Evolutionary conservation across 2,329 filamentous ascomycete genomes (phyloP).

Genomic region (Trichoderma lentiforme): DNA sequence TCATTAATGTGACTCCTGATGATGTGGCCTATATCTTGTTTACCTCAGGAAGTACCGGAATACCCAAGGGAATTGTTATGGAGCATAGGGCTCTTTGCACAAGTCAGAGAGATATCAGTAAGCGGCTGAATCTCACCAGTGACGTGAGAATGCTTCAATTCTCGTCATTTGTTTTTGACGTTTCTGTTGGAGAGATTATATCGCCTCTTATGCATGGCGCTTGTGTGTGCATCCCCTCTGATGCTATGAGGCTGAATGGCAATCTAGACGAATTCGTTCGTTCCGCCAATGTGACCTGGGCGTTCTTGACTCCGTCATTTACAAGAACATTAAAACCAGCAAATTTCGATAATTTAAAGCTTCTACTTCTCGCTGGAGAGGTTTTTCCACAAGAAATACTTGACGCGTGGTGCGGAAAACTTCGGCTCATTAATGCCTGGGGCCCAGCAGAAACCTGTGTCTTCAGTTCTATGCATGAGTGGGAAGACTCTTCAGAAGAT

Average conservation of each 20-base stretch:
- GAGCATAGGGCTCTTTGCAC: conserved; percentile 10
- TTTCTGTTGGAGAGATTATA: conserved; percentile 18
- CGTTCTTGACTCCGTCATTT: conserved; percentile 9
- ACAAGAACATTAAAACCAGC: neutral
- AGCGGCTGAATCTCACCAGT: neutral
- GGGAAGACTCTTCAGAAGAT: neutral
- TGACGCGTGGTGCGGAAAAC: neutral
- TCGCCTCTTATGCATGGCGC: conserved; percentile 11
- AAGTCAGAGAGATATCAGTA: neutral
- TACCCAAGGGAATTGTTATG: conserved; percentile 13
- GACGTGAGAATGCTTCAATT: conserved; percentile 18
- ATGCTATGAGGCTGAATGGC: neutral
- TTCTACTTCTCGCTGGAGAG: neutral
- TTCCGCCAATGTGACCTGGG: neutral
- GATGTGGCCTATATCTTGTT: conserved; percentile 8
- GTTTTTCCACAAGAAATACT: neutral
- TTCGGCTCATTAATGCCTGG: conserved; percentile 15
- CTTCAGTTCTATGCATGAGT: conserved; percentile 4
- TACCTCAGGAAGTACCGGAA: conserved; percentile 15
- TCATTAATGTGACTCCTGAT: neutral
- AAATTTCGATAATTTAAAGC: neutral
- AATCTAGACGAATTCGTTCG: neutral
- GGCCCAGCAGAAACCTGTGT: conserved; percentile 16
- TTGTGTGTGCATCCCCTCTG: conserved; percentile 20
- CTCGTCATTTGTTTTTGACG: conserved; percentile 21